phyloP scores from a whole-genome alignment of 1,284 basidiomycete genomes.

The Blastosporella zonata region DNA sequence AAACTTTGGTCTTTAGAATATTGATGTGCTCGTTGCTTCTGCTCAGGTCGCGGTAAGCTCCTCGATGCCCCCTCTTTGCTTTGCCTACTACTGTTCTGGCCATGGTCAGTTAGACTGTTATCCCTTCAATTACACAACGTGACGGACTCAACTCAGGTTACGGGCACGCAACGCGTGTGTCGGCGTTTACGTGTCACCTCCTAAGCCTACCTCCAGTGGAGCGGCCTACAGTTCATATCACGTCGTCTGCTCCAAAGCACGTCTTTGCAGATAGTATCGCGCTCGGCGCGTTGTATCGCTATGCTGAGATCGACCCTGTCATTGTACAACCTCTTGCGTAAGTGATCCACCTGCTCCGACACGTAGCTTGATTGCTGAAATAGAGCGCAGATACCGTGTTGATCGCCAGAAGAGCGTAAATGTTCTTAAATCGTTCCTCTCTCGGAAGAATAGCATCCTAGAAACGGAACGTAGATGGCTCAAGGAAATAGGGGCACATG shows the following conservation, averaged over 20 bases:
- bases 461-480: conserved; percentile 61
- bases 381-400: conserved; percentile 52
- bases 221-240: conserved; percentile 50
- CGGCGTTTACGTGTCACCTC: conserved; percentile 60
- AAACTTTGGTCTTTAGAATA: neutral
- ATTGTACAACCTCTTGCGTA: conserved; percentile 72
- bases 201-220: conserved; percentile 36
- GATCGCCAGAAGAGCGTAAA: conserved; percentile 68
- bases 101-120: conserved; percentile 50
- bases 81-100: conserved; percentile 73
- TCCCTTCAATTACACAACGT: neutral
- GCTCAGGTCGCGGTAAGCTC: conserved; percentile 2
- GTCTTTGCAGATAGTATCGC: conserved; percentile 62
- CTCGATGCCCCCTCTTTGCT: conserved; percentile 26
- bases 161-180: conserved; percentile 73
- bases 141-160: conserved; percentile 56
- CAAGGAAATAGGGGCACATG: conserved; percentile 45
- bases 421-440: conserved; percentile 57
- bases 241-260: conserved; percentile 65
- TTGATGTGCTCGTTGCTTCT: conserved; percentile 10
- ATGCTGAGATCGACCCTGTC: conserved; percentile 69
- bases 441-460: conserved; percentile 51
- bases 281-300: conserved; percentile 58
- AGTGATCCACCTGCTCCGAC: conserved; percentile 24
- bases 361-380: conserved; percentile 2